These are phyloP conservation scores for Hypsizygus marmoreus DNA, from an alignment of 768 basidiomycete genomes.

Conservation along the genomic window DNA sequence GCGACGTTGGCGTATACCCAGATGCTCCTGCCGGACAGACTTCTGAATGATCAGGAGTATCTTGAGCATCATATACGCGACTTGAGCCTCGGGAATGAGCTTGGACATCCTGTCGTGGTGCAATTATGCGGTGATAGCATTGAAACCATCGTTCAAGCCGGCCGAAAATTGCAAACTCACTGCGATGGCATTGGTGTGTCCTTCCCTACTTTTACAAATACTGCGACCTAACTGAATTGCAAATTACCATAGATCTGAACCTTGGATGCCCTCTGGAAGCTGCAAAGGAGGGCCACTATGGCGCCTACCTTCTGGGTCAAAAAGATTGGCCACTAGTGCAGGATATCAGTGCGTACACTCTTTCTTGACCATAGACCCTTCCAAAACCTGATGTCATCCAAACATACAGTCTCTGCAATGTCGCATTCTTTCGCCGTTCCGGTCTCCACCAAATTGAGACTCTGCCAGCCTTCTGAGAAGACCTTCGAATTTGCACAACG, in stretches of 20 bases:
- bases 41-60: slow-evolving; percentile 66
- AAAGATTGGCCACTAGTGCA: slow-evolving; percentile 74
- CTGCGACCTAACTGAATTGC: slow-evolving; percentile 4
- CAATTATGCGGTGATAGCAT: slow-evolving; percentile 77
- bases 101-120: slow-evolving; percentile 57
- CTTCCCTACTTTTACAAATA: neutral
- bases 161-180: slow-evolving; percentile 53
- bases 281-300: slow-evolving; percentile 67
- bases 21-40: slow-evolving; percentile 67
- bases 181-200: slow-evolving; percentile 73
- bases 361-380: neutral
- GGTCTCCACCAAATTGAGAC: slow-evolving; percentile 63
- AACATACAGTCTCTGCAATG: slow-evolving; percentile 61
- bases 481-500: slow-evolving; percentile 58
- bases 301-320: slow-evolving; percentile 73
- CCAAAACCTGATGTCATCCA: neutral
- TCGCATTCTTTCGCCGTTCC: slow-evolving; percentile 63
- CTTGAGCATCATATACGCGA: slow-evolving; percentile 64
- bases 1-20: slow-evolving; percentile 75
- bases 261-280: slow-evolving; percentile 79
- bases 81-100: slow-evolving; percentile 36
- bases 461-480: slow-evolving; percentile 52
- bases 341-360: slow-evolving; percentile 51
- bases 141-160: slow-evolving; percentile 60
- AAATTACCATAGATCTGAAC: slow-evolving; percentile 61